Percentiles rank a stretch among this genome's conserved stretches.
phyloP scores from a whole-genome alignment of 371 early-diverging fungal species.

The Capillidium rhysosporum region DNA sequence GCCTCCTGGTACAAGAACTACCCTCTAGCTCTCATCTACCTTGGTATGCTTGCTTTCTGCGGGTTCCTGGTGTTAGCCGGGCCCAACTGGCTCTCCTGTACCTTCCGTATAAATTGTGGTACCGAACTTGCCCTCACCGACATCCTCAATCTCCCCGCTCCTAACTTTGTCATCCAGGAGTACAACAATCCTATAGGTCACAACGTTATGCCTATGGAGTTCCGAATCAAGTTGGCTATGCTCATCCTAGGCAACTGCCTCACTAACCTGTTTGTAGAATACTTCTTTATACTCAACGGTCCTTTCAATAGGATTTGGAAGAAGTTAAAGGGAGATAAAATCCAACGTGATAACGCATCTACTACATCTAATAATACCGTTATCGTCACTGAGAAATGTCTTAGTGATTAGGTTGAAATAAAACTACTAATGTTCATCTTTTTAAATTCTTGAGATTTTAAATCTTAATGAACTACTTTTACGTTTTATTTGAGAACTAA shows the following conservation, averaged over 20 bases:
- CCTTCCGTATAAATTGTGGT: slow-evolving; percentile 55
- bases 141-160: slow-evolving; percentile 21
- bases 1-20: slow-evolving; percentile 33
- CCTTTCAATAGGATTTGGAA: neutral
- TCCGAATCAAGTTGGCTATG: slow-evolving; percentile 32
- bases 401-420: no score
- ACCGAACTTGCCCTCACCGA: slow-evolving; percentile 19
- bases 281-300: slow-evolving; percentile 13
- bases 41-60: slow-evolving; percentile 23
- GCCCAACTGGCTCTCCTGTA: slow-evolving; percentile 42
- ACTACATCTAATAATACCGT: no score
- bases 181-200: slow-evolving; percentile 42
- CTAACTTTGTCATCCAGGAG: slow-evolving; percentile 19
- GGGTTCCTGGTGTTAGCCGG: slow-evolving; percentile 33
- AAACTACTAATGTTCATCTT: no score
- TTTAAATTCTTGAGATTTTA: no score
- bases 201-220: slow-evolving; percentile 37
- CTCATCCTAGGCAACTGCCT: slow-evolving; percentile 15
- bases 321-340: no score
- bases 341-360: no score
- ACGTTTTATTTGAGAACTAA: no score
- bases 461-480: no score
- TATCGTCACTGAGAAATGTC: no score
- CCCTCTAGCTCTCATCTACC: slow-evolving; percentile 26
- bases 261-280: slow-evolving; percentile 13